Evolutionary conservation across 2,329 filamentous ascomycete species (phyloP).

Genomic region (Phoma sp.): DNA sequence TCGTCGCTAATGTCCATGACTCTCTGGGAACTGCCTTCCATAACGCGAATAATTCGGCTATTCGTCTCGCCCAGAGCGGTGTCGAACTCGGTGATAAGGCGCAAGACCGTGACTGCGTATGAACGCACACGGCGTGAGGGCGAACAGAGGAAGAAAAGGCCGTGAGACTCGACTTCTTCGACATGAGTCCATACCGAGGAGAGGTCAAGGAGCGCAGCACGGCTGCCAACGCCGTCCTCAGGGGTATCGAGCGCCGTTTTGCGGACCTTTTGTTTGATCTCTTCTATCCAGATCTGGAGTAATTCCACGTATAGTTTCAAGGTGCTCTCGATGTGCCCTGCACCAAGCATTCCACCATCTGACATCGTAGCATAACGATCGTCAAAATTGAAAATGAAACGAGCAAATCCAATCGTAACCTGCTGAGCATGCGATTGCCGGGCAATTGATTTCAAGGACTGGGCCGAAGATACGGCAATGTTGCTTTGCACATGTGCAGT

Average conservation of each 20-base stretch:
- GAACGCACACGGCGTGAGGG: constrained; percentile 88
- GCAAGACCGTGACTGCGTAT: constrained; percentile 90
- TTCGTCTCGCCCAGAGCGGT: constrained; percentile 81
- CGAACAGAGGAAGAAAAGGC: constrained; percentile 95
- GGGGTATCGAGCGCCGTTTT: constrained; percentile 69
- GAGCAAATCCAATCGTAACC: constrained; percentile 93
- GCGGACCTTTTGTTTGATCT: constrained; percentile 84
- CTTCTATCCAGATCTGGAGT: constrained; percentile 95
- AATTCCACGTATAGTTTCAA: constrained; percentile 91
- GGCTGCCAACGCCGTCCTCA: constrained; percentile 71
- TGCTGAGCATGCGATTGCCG: constrained; percentile 91
- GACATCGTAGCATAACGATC: constrained; percentile 97
- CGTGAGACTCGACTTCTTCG: constrained; percentile 95
- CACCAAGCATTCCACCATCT: constrained; percentile 93
- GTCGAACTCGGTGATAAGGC: constrained; percentile 93
- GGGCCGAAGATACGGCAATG: constrained; percentile 89
- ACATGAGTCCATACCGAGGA: constrained; percentile 91
- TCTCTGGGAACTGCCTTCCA: constrained; percentile 85
- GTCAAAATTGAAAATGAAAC: constrained; percentile 99
- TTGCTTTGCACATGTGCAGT: constrained; percentile 94
- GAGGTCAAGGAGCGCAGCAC: constrained; percentile 79
- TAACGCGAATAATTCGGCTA: constrained; percentile 84
- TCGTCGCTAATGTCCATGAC: constrained; percentile 94
- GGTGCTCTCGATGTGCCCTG: constrained; percentile 93
- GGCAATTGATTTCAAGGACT: constrained; percentile 93